phyloP scores from a whole-genome alignment of 2,329 filamentous ascomycete genomes.

The Sclerotinia spermophila region DNA sequence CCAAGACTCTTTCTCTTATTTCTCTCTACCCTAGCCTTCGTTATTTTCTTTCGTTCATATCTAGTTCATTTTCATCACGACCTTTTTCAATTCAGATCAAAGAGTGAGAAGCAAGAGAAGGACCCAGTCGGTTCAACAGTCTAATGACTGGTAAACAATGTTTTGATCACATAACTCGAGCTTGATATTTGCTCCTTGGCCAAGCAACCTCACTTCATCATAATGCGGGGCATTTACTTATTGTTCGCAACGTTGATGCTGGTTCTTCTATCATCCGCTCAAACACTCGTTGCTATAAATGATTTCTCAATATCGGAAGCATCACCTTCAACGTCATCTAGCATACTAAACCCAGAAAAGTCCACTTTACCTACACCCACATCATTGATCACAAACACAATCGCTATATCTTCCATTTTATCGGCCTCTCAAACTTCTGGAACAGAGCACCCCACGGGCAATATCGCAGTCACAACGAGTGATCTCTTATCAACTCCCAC shows the following conservation, averaged over 20 bases:
- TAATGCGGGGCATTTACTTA: constrained; percentile 20
- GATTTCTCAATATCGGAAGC: neutral
- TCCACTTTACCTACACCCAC: constrained; percentile 19
- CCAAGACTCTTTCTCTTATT: constrained; percentile 55
- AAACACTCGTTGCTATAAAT: constrained; percentile 15
- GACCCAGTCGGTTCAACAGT: constrained; percentile 17
- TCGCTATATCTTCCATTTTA: constrained; percentile 25
- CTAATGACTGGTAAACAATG: constrained; percentile 13
- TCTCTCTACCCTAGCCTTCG: constrained; percentile 38
- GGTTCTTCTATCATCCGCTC: constrained; percentile 15
- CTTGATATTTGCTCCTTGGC: constrained; percentile 5
- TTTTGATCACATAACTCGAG: constrained; percentile 15
- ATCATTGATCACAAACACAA: constrained; percentile 22
- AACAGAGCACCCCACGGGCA: neutral
- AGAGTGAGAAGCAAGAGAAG: neutral
- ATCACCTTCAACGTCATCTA: neutral
- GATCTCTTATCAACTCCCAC: constrained; percentile 20
- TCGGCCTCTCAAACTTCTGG: constrained; percentile 11
- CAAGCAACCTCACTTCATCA: constrained; percentile 19
- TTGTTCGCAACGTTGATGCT: constrained; percentile 19
- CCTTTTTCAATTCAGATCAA: constrained; percentile 28
- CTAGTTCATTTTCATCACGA: constrained; percentile 36
- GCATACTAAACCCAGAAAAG: neutral
- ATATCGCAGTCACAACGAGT: constrained; percentile 17
- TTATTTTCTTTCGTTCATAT: constrained; percentile 38